These are phyloP conservation scores for Monilinia fructigena DNA, from an alignment of 2,329 filamentous ascomycete genomes.

Conservation along the genomic window DNA sequence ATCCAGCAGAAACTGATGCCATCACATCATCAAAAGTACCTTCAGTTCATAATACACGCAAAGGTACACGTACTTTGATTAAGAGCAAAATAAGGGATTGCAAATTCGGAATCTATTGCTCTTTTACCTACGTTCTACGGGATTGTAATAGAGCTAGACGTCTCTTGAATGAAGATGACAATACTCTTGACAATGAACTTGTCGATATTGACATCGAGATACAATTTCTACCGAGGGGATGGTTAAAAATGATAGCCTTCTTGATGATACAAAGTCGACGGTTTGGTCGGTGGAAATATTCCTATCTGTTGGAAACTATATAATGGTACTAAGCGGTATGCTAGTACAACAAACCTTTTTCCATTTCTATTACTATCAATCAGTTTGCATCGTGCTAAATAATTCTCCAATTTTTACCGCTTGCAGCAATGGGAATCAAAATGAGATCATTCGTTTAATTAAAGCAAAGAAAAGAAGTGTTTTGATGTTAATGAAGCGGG, in stretches of 20 bases:
- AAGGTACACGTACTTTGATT: not conserved
- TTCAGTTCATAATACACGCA: not conserved
- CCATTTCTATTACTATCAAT: too few species aligned
- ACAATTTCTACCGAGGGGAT: not conserved
- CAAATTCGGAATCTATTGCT: not conserved
- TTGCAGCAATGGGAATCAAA: not conserved
- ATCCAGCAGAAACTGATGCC: not conserved
- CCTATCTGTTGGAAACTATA: too few species aligned
- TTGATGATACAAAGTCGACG: not conserved
- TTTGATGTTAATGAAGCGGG: not conserved
- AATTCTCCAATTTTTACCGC: not conserved
- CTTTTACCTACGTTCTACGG: not conserved
- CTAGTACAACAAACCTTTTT: too few species aligned
- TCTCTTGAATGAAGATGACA: not conserved
- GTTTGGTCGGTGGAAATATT: not conserved
- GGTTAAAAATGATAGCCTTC: not conserved
- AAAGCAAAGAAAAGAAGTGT: not conserved
- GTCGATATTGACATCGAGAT: not conserved
- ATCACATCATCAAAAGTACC: not conserved
- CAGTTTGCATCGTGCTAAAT: not conserved
- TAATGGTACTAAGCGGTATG: too few species aligned
- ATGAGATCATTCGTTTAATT: not conserved
- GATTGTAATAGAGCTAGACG: not conserved
- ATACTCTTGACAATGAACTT: not conserved
- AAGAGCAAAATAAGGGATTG: not conserved